Conservation (phyloP, 352 stramenopile species). For the Aphanomyces astaci region DNA sequence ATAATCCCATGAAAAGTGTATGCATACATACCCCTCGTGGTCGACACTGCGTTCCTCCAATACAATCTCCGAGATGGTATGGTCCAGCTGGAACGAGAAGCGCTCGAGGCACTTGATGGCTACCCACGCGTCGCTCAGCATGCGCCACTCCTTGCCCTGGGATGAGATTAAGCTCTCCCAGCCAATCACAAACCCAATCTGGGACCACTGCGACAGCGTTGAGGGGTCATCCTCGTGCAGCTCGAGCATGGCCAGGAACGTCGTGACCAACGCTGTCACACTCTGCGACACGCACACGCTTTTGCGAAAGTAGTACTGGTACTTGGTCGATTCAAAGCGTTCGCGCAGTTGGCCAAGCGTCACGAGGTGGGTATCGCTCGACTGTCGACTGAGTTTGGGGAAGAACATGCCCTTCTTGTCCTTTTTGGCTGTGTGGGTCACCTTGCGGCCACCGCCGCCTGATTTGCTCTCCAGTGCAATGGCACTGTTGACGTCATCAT, state of each 20-base stretch:
- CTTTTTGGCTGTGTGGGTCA: not conserved
- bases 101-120: constrained; percentile 83
- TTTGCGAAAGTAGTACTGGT: constrained; percentile 80
- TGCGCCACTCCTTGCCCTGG: constrained; percentile 91
- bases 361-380: not conserved
- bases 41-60: constrained; percentile 13
- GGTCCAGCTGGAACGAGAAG: constrained; percentile 73
- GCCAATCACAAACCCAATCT: constrained; percentile 81
- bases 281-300: constrained; percentile 76
- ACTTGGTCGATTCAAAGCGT: constrained; percentile 17
- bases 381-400: not conserved
- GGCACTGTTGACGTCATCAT: too few relatives aligned
- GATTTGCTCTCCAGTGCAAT: too few relatives aligned
- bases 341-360: constrained; percentile 1
- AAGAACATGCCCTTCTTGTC: not conserved
- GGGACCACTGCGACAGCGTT: constrained; percentile 62
- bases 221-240: constrained; percentile 44
- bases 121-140: constrained; percentile 89
- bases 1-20: constrained; percentile 72
- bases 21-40: constrained; percentile 44
- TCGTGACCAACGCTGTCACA: constrained; percentile 71
- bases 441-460: too few relatives aligned
- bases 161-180: constrained; percentile 94
- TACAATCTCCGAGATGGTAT: constrained; percentile 24
- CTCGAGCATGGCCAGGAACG: constrained; percentile 70